Evolutionary conservation across 2,329 filamentous ascomycete genomes (phyloP), one percentile per base, ranked within the genome.

Genomic region (Verticillium alfalfae): DNA sequence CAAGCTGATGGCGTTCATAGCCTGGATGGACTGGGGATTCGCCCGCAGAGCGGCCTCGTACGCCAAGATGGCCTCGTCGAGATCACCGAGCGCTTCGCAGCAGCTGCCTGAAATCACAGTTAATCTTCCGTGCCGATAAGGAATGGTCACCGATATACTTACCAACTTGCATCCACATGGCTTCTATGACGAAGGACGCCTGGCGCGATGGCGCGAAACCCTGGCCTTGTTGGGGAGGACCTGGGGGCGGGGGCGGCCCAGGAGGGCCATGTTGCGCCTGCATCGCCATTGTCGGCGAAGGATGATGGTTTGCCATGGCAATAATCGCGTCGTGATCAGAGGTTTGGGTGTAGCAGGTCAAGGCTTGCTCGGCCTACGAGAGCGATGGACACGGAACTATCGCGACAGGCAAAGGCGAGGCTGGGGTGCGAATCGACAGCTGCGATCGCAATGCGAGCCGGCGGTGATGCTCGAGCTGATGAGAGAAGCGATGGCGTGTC

Each of bases 101-200:
- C 96, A 84, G 69, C 87, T 91, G 41, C 94, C 93, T 97, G 64
- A 60, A 59, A 60, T 56, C 61, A 31, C 22, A 54, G 68, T 79
- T 64, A 77, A 71, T 65, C 67, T 16, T 31, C 3, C 26, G 26
- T 31, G 26, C 4, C 26, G 26, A 31, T 31, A 31, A 31, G 4
- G 26, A 31, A 10, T n/a, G n/a, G 6, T 56, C 54, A 22, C 13
- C 54, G n/a, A 22, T 41, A 39, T 52, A 76, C 87, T 66, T 88
- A 97, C 93, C 94, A 68, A 98, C 90, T 73, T 95, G 91, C 71
- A 96, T 84, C 94, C 94, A 98, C 61, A 96, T 88, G 57, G 84
- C 83, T 77, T 98, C 94, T 70, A 96, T 98, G 71, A 94, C 84
- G 7, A 86, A 81, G 6, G 87, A 83, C 60, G 97, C 86, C 72